Percentiles rank a stretch among this genome's conserved stretches.
Conservation (phyloP, 169 alveolate genomes). For the Eimeria sp. region DNA sequence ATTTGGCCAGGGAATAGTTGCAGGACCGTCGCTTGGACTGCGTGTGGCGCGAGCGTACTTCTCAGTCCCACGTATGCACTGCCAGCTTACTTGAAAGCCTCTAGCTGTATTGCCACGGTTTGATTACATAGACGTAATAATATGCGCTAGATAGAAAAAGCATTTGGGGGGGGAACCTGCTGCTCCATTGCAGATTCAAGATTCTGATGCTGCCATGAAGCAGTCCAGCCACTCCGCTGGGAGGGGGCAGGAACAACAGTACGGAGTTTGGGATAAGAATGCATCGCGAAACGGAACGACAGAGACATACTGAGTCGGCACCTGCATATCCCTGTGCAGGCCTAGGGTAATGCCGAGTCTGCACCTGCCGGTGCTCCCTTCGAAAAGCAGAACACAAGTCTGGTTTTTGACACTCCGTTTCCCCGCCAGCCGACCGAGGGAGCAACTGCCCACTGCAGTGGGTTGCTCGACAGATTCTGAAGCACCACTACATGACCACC, state of each 20-base stretch:
- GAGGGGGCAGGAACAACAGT: constrained; percentile 79
- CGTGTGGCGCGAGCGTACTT: not conserved
- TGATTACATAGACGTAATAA: not conserved
- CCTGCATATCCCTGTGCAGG: constrained; percentile 82
- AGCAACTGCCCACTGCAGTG: constrained; percentile 81
- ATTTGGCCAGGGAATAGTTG: not conserved
- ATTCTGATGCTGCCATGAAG: constrained; percentile 47
- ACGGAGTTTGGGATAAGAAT: constrained; percentile 62
- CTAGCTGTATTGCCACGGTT: not conserved
- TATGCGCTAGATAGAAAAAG: constrained; percentile 9
- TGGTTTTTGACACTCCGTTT: constrained; percentile 70
- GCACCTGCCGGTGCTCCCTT: constrained; percentile 47
- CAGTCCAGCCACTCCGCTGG: constrained; percentile 84
- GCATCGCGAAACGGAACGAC: constrained; percentile 73
- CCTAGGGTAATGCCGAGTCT: constrained; percentile 81
- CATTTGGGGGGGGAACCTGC: constrained; percentile 27
- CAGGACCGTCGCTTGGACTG: not conserved
- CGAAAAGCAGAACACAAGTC: constrained; percentile 76
- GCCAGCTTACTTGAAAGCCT: not conserved
- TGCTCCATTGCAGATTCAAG: constrained; percentile 25
- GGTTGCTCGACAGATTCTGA: constrained; percentile 21
- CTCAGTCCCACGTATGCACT: not conserved
- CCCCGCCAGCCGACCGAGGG: constrained; percentile 72
- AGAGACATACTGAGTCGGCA: constrained; percentile 81
- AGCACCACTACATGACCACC: not conserved